Percentiles rank a stretch among this genome's conserved stretches.
These are phyloP conservation scores for Suhomyces kilbournensis DNA, from an alignment of 805 yeast genomes.

Conservation along the genomic window DNA sequence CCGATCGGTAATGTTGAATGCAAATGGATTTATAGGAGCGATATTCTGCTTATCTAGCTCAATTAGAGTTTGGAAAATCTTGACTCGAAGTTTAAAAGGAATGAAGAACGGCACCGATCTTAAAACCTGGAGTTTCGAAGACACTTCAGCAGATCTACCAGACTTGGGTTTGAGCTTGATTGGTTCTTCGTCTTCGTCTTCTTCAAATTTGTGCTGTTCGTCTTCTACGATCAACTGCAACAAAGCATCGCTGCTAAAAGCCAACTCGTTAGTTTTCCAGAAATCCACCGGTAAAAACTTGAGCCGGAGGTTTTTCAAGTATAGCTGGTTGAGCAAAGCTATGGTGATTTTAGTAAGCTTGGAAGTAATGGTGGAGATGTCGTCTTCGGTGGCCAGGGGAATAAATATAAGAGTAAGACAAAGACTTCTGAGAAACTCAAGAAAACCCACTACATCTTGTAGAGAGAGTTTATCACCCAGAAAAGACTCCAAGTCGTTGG, in stretches of 20 bases:
- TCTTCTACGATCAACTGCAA: constrained; percentile 39
- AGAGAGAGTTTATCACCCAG: constrained; percentile 38
- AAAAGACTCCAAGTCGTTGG: constrained; percentile 62
- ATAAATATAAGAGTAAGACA: constrained; percentile 51
- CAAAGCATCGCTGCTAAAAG: constrained; percentile 35
- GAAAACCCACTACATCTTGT: constrained; percentile 38
- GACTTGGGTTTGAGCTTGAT: constrained; percentile 46
- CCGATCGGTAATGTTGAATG: constrained; percentile 18
- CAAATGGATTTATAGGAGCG: constrained; percentile 11
- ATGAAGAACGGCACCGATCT: constrained; percentile 74
- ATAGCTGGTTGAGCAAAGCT: constrained; percentile 60
- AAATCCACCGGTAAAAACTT: constrained; percentile 45
- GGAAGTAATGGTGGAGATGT: neutral
- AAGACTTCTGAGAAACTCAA: constrained; percentile 48
- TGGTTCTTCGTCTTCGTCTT: constrained; percentile 20
- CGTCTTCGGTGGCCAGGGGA: constrained; percentile 6
- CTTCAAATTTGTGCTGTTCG: constrained; percentile 28
- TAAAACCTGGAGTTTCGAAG: constrained; percentile 48
- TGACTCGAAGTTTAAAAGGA: constrained; percentile 71
- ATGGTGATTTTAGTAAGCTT: constrained; percentile 38
- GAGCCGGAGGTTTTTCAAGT: constrained; percentile 63
- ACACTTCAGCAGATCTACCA: neutral
- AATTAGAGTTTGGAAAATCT: constrained; percentile 63
- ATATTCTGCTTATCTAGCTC: constrained; percentile 45
- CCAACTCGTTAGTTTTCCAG: constrained; percentile 47